A percentile compares a stretch with the other conserved stretches of the same genome.
Conservation (phyloP, 306 rosid species). For the Casuarina cunninghamiana region DNA sequence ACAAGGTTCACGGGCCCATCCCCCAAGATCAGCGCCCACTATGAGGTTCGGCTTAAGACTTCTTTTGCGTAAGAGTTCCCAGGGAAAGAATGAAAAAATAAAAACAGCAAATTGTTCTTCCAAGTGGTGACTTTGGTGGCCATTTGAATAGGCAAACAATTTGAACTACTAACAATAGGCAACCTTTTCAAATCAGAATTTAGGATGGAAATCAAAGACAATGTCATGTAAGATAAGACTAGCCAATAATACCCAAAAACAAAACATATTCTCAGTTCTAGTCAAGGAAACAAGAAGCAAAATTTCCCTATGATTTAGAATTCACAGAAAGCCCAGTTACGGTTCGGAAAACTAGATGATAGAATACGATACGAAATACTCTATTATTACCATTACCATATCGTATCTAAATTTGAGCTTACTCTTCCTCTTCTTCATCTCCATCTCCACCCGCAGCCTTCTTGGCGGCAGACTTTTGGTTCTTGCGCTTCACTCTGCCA, state of each 20-base stretch:
- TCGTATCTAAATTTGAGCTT: neutral
- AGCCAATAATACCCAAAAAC: neutral
- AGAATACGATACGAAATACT: neutral
- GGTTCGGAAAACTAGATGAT: neutral
- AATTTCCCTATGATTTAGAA: neutral
- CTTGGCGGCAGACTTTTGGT: constrained; percentile 40
- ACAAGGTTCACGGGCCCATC: too few species aligned
- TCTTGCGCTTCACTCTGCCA: constrained; percentile 42
- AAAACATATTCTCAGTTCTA: neutral
- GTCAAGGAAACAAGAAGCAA: neutral
- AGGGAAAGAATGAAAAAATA: too few species aligned
- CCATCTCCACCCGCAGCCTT: constrained; percentile 42
- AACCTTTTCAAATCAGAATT: neutral
- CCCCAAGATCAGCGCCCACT: too few species aligned
- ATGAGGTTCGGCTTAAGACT: too few species aligned
- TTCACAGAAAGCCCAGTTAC: neutral
- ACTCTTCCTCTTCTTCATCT: constrained; percentile 39
- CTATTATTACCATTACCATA: neutral
- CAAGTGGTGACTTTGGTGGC: too few species aligned
- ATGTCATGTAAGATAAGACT: neutral
- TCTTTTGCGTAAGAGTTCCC: too few species aligned
- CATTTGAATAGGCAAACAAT: too few species aligned
- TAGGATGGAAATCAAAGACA: neutral
- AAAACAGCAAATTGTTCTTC: too few species aligned
- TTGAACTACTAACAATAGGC: neutral